A percentile compares a stretch with the other conserved stretches of the same genome.
Conservation (phyloP, 495 filamentous ascomycete species). For the Talaromyces stipitatus region DNA sequence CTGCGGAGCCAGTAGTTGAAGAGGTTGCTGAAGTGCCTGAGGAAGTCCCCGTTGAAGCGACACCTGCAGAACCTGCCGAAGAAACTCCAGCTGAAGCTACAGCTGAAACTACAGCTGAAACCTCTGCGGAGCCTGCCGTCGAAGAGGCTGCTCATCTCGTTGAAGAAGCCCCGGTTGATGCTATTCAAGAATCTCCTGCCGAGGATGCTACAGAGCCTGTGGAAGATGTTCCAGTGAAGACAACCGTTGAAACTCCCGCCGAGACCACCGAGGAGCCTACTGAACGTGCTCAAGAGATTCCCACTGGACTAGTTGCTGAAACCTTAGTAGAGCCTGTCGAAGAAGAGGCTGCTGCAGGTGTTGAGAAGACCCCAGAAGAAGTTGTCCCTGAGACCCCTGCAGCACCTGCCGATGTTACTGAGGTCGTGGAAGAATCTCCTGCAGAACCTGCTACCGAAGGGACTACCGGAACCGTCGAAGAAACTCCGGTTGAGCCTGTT, state of each 20-base stretch:
- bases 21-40: not conserved
- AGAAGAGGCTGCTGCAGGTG: constrained; percentile 5
- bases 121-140: constrained; percentile 4
- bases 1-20: not conserved
- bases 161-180: not conserved
- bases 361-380: constrained; percentile 10
- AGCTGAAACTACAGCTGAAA: constrained; percentile 6
- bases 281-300: not conserved
- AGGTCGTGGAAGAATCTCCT: constrained; percentile 10
- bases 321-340: constrained; percentile 1
- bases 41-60: not conserved
- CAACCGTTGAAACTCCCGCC: not conserved
- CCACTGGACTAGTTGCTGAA: constrained; percentile 5
- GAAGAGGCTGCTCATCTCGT: not conserved
- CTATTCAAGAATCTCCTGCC: not conserved
- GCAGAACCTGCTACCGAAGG: constrained; percentile 8
- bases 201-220: not conserved
- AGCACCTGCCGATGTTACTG: no score
- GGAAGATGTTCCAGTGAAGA: not conserved
- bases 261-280: not conserved
- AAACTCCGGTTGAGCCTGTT: constrained; percentile 4
- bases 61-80: not conserved
- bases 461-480: constrained; percentile 8
- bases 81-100: not conserved
- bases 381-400: constrained; percentile 6